A percentile compares a stretch with the other conserved stretches of the same genome.
These are phyloP conservation scores for Neopestalotiopsis clavispora DNA, from an alignment of 2,329 filamentous ascomycete species.

Conservation along the genomic window DNA sequence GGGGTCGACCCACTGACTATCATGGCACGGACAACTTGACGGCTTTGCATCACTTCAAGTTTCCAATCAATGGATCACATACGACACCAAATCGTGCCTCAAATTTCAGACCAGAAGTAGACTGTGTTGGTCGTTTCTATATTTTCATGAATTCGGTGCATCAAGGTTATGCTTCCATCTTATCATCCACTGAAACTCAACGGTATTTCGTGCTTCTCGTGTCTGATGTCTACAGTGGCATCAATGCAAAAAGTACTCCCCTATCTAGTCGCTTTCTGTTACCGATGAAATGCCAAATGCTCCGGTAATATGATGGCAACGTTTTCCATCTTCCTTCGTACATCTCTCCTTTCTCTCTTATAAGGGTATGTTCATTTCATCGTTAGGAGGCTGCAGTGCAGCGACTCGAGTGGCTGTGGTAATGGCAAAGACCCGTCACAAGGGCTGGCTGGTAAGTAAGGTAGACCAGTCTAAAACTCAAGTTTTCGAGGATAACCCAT, in stretches of 20 bases:
- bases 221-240: no score
- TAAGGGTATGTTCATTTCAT: background rate
- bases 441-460: background rate
- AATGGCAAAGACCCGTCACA: background rate
- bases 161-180: no score
- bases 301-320: no score
- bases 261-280: no score
- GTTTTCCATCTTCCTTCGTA: no score
- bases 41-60: conserved; percentile 1
- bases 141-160: no score
- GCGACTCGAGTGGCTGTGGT: background rate
- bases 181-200: no score
- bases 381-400: background rate
- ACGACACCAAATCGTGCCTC: background rate
- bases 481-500: background rate
- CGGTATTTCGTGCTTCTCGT: no score
- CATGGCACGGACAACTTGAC: background rate
- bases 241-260: no score
- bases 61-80: background rate
- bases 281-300: no score
- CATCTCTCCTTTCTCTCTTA: background rate
- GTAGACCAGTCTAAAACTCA: background rate
- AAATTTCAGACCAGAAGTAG: background rate
- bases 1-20: background rate
- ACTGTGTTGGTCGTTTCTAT: no score